Percentiles rank a stretch among this genome's conserved stretches.
These are phyloP conservation scores for Phylloporus sp. DNA, from an alignment of 768 basidiomycete genomes.

Conservation along the genomic window DNA sequence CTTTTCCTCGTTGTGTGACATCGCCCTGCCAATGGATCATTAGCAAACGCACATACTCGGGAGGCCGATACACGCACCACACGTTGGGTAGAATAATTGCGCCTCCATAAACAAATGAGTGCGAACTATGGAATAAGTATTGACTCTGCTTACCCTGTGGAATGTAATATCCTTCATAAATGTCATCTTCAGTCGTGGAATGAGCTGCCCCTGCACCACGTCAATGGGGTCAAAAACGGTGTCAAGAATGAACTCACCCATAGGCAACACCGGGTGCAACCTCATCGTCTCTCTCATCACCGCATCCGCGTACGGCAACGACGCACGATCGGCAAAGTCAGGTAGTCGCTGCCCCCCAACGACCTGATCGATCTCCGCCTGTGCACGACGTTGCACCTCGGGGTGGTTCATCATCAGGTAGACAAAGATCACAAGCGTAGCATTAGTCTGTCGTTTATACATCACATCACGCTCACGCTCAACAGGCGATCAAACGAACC, in stretches of 20 bases:
- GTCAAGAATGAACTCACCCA: constrained; percentile 12
- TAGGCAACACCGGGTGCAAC: constrained; percentile 25
- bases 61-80: constrained; percentile 1
- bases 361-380: too few species aligned
- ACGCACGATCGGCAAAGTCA: constrained; percentile 24
- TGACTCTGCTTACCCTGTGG: constrained; percentile 16
- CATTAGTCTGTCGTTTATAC: too few species aligned
- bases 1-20: constrained; percentile 37
- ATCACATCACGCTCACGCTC: constrained; percentile 5
- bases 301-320: constrained; percentile 32
- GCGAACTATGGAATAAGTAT: too few species aligned
- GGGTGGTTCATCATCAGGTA: too few species aligned
- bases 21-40: constrained; percentile 27
- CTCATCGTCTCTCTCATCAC: constrained; percentile 31
- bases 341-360: too few species aligned
- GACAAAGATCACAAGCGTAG: too few species aligned
- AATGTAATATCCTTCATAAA: constrained; percentile 34
- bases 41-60: background rate
- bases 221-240: background rate
- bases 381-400: too few species aligned
- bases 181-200: constrained; percentile 32
- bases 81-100: constrained; percentile 8
- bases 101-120: constrained; percentile 1
- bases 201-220: constrained; percentile 37
- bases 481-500: too few species aligned